These are phyloP conservation scores for Rhexocercosporidium sp. DNA, from an alignment of 2,329 filamentous ascomycete species.

Conservation along the genomic window DNA sequence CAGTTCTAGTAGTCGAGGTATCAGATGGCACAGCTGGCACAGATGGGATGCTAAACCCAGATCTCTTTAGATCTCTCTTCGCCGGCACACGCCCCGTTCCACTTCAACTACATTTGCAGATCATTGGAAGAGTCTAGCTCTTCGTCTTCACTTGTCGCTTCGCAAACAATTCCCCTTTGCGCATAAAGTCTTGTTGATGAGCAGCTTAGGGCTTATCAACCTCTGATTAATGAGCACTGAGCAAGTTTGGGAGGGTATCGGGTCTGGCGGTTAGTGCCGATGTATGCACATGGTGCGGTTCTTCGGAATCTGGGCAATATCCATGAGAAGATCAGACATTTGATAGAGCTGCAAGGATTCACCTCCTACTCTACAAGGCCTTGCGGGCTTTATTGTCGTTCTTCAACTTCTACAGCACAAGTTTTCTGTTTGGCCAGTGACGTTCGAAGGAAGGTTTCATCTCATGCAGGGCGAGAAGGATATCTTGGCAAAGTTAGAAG, in stretches of 20 bases:
- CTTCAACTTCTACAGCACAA: too few relatives aligned
- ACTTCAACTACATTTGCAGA: background rate
- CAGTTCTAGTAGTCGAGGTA: background rate
- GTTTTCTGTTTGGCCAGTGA: background rate
- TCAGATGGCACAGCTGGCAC: conserved; percentile 3
- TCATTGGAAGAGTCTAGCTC: conserved; percentile 1
- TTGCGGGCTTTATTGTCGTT: too few relatives aligned
- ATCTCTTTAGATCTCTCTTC: background rate
- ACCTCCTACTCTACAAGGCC: background rate
- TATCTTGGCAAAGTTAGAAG: too few relatives aligned
- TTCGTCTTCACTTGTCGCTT: background rate
- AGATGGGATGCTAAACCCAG: background rate
- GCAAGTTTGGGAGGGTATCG: background rate
- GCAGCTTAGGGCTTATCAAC: background rate
- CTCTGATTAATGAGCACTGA: background rate
- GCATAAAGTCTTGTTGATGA: background rate
- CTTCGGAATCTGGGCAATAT: background rate
- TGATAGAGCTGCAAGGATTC: background rate
- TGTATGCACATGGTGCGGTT: background rate
- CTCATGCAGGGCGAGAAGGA: too few relatives aligned
- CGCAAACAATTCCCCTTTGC: conserved; percentile 9
- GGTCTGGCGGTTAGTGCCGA: background rate
- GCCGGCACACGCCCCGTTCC: background rate
- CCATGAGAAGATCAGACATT: background rate
- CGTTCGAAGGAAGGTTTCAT: too few relatives aligned